Base-by-base conservation (phyloP, 768 basidiomycete species). In the Leccinum subgranulosum region DNA sequence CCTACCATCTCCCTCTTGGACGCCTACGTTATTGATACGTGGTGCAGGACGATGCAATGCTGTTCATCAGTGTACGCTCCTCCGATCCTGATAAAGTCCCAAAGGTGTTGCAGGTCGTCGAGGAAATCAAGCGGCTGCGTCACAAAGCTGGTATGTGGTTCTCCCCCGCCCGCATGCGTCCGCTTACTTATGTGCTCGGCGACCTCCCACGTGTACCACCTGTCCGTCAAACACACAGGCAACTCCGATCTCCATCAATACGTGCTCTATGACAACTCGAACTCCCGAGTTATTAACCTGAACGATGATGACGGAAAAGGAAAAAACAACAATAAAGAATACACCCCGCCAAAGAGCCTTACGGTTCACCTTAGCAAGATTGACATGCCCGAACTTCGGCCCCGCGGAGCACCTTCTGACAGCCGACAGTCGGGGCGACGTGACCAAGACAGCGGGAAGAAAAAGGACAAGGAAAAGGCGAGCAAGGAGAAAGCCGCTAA, bases 321-420 rank as follows among this genome's bases (percentile, higher is more conserved):
- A 34, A 76, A 77, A 39, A 74, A 43, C 4, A 43, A 9, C 6
- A 43, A 67, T n/a, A 77, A 77, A 56, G 67, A 68, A 46, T 92
- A 93, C 66, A 72, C 75, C 3, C 90, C 91, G 1, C 91, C 90
- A 1, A 79, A 77, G 33, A 84, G 80, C 59, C 77, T 94, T 0
- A 80, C 79, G 0, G 79, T 93, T 2, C 90, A 93, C 69, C 72
- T 94, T 17, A 90, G 90, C 77, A 93, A 93, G 77, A 91, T 94
- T 49, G 77, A 86, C 14, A 92, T 94, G 84, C 91, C 90, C 0
- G 91, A 94, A 67, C 79, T 94, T 15, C 81, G 57, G 6, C 64
- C 67, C 4, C 59, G 64, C 21, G 28, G 64, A 0, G 31, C 55
- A 17, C 46, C 33, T 3, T 19, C 10, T 3, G 39, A 54, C 11